Evolutionary conservation across 495 filamentous ascomycete species (phyloP).

Genomic region (Thozetella sp.): DNA sequence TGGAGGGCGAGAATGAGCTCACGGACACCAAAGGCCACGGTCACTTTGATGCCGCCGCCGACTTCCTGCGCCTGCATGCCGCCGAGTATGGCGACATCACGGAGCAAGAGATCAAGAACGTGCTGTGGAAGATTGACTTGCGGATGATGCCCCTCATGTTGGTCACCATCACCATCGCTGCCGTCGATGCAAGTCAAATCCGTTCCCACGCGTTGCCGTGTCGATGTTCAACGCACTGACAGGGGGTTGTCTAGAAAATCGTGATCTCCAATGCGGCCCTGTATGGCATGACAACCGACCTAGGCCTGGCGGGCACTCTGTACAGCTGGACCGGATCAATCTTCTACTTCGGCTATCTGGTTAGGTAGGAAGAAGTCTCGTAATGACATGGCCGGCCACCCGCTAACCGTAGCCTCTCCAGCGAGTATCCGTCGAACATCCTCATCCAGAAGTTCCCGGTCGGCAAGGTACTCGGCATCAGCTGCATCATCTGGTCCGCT

Average conservation of each 20-base stretch:
- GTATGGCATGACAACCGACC: conserved; percentile 50
- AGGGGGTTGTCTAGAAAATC: not conserved
- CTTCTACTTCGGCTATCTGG: conserved; percentile 62
- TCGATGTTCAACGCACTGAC: not conserved
- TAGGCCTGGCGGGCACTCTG: conserved; percentile 45
- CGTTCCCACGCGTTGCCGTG: not conserved
- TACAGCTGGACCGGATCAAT: conserved; percentile 52
- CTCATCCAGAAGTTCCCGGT: not conserved
- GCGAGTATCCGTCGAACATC: not conserved
- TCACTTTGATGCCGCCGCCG: not conserved
- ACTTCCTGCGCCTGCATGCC: not conserved
- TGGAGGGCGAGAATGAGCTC: not conserved
- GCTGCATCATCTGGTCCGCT: not conserved
- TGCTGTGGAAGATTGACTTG: not conserved
- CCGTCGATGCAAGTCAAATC: not conserved
- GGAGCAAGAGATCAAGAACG: not conserved
- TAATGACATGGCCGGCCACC: not conserved
- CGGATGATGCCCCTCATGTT: not conserved
- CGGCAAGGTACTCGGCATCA: not conserved
- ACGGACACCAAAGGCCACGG: not conserved
- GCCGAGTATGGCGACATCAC: not conserved
- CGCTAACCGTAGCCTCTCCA: not conserved
- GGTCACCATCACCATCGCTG: not conserved
- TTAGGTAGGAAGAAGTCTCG: conserved; percentile 16
- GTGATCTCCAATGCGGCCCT: conserved; percentile 52